These are phyloP conservation scores for Akanthomyces lecanii DNA, from an alignment of 2,329 filamentous ascomycete species.

Conservation along the genomic window DNA sequence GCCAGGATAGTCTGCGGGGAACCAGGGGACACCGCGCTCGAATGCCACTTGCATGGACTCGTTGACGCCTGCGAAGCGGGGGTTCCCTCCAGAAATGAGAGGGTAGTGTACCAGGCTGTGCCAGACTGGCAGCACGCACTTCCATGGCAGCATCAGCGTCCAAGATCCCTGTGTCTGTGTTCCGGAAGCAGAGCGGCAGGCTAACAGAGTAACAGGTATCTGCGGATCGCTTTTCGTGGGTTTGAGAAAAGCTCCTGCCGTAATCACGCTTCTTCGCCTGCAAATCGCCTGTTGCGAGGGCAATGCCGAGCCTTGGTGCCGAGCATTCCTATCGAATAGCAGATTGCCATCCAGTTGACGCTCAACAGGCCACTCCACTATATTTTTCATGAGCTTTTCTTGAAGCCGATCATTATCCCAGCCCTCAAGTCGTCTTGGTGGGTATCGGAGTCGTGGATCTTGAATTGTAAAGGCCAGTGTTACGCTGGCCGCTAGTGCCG, in stretches of 20 bases:
- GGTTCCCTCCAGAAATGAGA: constrained; percentile 72
- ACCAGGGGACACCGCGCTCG: constrained; percentile 74
- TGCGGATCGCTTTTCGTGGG: constrained; percentile 59
- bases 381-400: constrained; percentile 49
- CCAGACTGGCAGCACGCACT: constrained; percentile 82
- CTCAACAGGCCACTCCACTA: constrained; percentile 67
- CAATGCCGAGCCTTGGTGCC: constrained; percentile 60
- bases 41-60: constrained; percentile 78
- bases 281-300: constrained; percentile 80
- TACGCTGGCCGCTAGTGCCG: constrained; percentile 64
- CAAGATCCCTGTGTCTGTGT: constrained; percentile 63
- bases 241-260: constrained; percentile 59
- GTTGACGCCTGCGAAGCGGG: constrained; percentile 75
- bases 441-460: constrained; percentile 78
- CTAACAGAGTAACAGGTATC: constrained; percentile 72
- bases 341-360: constrained; percentile 40
- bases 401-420: constrained; percentile 36
- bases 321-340: constrained; percentile 65
- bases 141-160: constrained; percentile 86
- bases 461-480: constrained; percentile 68
- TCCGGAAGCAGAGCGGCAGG: constrained; percentile 47
- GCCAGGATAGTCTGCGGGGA: constrained; percentile 78
- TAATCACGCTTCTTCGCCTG: constrained; percentile 61
- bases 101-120: constrained; percentile 79
- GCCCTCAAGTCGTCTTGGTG: constrained; percentile 54